phyloP scores from a whole-genome alignment of 2,329 filamentous ascomycete genomes.

The Fusarium setosum region DNA sequence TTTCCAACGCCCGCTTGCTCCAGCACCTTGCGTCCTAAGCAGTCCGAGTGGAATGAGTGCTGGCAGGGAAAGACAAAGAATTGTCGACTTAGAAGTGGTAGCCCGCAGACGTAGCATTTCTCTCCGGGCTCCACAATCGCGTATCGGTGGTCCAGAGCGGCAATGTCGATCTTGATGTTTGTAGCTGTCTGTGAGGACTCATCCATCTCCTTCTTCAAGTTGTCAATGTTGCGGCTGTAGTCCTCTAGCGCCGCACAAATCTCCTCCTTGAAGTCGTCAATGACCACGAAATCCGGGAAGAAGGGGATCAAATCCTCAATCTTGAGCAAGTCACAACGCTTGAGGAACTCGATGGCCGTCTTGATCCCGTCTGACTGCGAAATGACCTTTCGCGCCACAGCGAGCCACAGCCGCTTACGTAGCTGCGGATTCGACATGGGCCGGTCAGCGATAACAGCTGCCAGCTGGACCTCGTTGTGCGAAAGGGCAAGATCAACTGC shows the following conservation, averaged over 20 bases:
- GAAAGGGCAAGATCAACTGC: conserved; percentile 93
- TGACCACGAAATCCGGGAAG: conserved; percentile 98
- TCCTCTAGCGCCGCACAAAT: conserved; percentile 95
- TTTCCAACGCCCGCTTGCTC: conserved; percentile 82
- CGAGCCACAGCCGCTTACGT: conserved; percentile 94
- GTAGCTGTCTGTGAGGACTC: conserved; percentile 88
- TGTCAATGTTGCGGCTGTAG: conserved; percentile 91
- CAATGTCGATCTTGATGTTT: conserved; percentile 92
- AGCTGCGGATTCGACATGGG: conserved; percentile 82
- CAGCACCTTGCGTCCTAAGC: conserved; percentile 85
- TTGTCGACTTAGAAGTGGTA: conserved; percentile 88
- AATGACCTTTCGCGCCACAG: conserved; percentile 95
- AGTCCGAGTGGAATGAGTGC: conserved; percentile 97
- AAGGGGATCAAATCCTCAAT: conserved; percentile 98
- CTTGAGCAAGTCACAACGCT: conserved; percentile 88
- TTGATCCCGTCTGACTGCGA: conserved; percentile 88
- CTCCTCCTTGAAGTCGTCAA: conserved; percentile 99
- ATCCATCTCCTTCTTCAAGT: conserved; percentile 93
- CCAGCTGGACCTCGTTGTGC: conserved; percentile 89
- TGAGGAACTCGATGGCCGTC: conserved; percentile 91
- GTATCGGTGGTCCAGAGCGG: conserved; percentile 86
- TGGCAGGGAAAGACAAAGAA: conserved; percentile 99
- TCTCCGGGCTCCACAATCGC: conserved; percentile 97
- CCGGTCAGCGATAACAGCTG: conserved; percentile 87
- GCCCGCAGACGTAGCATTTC: conserved; percentile 87